Evolutionary conservation across 495 filamentous ascomycete genomes (phyloP).

Genomic region (Penicillium pancosmium): DNA sequence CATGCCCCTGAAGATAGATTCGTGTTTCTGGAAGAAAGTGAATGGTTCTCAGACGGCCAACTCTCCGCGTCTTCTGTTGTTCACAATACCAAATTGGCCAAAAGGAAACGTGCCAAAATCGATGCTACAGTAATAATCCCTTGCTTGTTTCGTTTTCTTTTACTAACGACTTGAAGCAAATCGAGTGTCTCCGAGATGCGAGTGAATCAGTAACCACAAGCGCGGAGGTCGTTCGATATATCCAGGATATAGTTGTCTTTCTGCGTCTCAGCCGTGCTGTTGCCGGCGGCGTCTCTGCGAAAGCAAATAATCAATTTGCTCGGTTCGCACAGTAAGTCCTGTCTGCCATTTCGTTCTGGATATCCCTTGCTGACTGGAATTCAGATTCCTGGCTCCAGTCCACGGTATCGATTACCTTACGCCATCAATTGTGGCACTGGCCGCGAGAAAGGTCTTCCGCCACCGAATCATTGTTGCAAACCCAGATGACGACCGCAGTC

Average conservation of each 20-base stretch:
- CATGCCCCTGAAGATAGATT: conserved; percentile 75
- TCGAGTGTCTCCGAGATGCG: conserved; percentile 42
- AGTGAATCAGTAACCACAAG: conserved; percentile 48
- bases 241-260: conserved; percentile 83
- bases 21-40: conserved; percentile 66
- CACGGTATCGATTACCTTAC: conserved; percentile 82
- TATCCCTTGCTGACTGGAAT: not conserved
- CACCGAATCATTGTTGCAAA: conserved; percentile 74
- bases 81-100: conserved; percentile 28
- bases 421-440: conserved; percentile 80
- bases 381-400: conserved; percentile 68
- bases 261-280: conserved; percentile 85
- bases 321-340: conserved; percentile 59
- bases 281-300: conserved; percentile 72
- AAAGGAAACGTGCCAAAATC: conserved; percentile 23
- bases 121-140: conserved; percentile 25
- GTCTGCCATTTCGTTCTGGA: not conserved
- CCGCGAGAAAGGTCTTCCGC: conserved; percentile 84
- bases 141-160: not conserved
- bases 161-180: conserved; percentile 32
- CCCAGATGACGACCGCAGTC: conserved; percentile 76
- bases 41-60: conserved; percentile 48
- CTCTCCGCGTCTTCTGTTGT: conserved; percentile 50
- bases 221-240: conserved; percentile 75
- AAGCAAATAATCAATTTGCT: conserved; percentile 76